Evolutionary conservation across 2,329 filamentous ascomycete species (phyloP).

Genomic region (Shiraia bambusicola): DNA sequence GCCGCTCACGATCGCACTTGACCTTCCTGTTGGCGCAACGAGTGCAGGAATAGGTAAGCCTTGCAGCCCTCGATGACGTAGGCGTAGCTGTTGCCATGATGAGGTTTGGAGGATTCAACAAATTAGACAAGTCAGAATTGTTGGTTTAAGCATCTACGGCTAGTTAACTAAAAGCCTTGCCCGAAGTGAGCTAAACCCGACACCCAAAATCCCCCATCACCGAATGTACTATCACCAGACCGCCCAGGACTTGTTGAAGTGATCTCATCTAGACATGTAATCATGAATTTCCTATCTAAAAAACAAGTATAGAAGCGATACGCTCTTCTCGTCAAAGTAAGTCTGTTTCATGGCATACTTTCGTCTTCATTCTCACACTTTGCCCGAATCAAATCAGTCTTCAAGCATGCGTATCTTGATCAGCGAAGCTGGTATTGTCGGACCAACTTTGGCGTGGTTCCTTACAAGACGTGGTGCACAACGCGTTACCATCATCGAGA

Average conservation of each 20-base stretch:
- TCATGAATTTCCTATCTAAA: too few species aligned
- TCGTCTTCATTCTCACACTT: too few species aligned
- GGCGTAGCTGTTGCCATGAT: neutral
- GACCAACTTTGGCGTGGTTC: constrained; percentile 39
- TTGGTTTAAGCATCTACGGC: neutral
- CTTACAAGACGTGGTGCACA: constrained; percentile 24
- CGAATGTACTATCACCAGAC: too few species aligned
- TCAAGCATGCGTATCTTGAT: constrained; percentile 34
- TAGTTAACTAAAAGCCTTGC: neutral
- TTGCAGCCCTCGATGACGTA: neutral
- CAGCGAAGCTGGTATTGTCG: constrained; percentile 42
- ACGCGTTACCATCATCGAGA: constrained; percentile 44
- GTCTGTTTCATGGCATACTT: too few species aligned
- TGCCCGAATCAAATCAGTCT: neutral
- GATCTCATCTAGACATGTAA: too few species aligned
- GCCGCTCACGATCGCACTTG: constrained; percentile 26
- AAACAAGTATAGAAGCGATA: too few species aligned
- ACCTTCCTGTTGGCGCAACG: constrained; percentile 30
- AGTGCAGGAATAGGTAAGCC: constrained; percentile 10
- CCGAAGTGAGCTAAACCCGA: neutral
- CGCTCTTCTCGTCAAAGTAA: too few species aligned
- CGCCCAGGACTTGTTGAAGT: neutral
- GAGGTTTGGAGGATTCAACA: too few species aligned
- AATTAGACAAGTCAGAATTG: too few species aligned
- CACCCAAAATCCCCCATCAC: neutral